Evolutionary conservation across 2,329 filamentous ascomycete genomes (phyloP).

Genomic region (Claviceps sp.): DNA sequence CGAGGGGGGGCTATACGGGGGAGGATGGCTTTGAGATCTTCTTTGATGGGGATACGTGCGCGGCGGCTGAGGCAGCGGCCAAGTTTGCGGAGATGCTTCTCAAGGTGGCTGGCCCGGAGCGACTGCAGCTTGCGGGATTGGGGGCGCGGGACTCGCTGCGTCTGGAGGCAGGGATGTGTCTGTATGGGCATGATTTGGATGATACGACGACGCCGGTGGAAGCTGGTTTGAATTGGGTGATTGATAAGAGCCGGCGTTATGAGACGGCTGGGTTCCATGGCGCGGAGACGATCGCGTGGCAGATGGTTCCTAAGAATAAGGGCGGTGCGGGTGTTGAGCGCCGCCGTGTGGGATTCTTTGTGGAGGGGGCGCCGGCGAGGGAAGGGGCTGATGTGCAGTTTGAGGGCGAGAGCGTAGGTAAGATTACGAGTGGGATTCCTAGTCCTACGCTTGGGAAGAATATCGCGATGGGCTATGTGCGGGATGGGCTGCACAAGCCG

Average conservation of each 20-base stretch:
- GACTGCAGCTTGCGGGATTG: slow-evolving; percentile 69
- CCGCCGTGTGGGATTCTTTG: slow-evolving; percentile 66
- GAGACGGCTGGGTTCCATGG: slow-evolving; percentile 68
- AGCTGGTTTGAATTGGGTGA: slow-evolving; percentile 57
- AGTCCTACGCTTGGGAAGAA: slow-evolving; percentile 79
- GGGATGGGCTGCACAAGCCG: slow-evolving; percentile 67
- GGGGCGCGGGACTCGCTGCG: slow-evolving; percentile 85
- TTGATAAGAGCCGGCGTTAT: slow-evolving; percentile 60
- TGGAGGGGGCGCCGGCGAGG: slow-evolving; percentile 78
- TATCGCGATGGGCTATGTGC: slow-evolving; percentile 90
- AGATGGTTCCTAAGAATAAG: slow-evolving; percentile 61
- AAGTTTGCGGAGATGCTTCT: slow-evolving; percentile 57
- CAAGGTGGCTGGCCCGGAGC: slow-evolving; percentile 42
- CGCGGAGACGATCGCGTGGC: slow-evolving; percentile 59
- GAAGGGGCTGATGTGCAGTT: slow-evolving; percentile 73
- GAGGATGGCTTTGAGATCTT: slow-evolving; percentile 98
- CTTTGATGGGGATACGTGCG: slow-evolving; percentile 38
- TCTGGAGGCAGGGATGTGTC: slow-evolving; percentile 93
- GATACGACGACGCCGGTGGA: slow-evolving; percentile 54
- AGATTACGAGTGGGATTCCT: slow-evolving; percentile 79
- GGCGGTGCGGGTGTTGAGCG: slow-evolving; percentile 56
- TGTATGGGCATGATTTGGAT: slow-evolving; percentile 97
- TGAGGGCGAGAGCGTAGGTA: slow-evolving; percentile 56
- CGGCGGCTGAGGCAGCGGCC: slow-evolving; percentile 27
- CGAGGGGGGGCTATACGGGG: slow-evolving; percentile 86